Evolutionary conservation across 2,329 filamentous ascomycete genomes (phyloP), one percentile per base, ranked within the genome.

Genomic region (Graphiopsis chlorocephala): DNA sequence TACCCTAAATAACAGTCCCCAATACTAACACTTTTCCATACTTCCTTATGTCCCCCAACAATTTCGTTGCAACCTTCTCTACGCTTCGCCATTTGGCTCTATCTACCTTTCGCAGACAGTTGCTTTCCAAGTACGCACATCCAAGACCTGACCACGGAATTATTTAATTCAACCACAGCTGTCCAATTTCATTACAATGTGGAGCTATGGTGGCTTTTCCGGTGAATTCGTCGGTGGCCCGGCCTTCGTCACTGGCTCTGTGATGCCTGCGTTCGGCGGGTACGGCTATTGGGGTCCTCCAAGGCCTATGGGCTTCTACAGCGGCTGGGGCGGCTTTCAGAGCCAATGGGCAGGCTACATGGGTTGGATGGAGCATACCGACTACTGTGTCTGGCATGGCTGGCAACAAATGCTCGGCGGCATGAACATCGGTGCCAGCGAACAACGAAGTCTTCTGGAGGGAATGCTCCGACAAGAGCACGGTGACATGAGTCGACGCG

Each of bases 291-390:
- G 31, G 14, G 29, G 47, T 17, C 10, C 25, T 15, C 10, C n/a
- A 11, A 26, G 60, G 4, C 48, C 47, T 20, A 15, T 62, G 4
- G 48, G 33, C 15, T 62, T 42, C 26, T 62, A 55, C 31, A 45
- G 48, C n/a, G 60, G 48, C 23, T 62, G 60, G 60, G 17, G 8
- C n/a, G 60, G 60, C 10, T 62, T 62, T 15, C 60, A 55, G 11
- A 20, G 7, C 1, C 20, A 42, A 10, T 62, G 60, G 60, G 31
- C 31, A 4, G 60, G 33, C n/a, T 47, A 45, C 33, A 62, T 62
- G 60, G 60, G 23, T 48, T 62, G 60, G 60, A 55, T 62, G 23
- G 60, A 62, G 23, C 60, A 62, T 20, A 6, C 15, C 48, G 48
- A 62, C 25, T 62, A 62, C 48, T 17, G 29, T 12, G 48, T 62